phyloP scores from a whole-genome alignment of 2,329 filamentous ascomycete species.

The Aureobasidium sp. region DNA sequence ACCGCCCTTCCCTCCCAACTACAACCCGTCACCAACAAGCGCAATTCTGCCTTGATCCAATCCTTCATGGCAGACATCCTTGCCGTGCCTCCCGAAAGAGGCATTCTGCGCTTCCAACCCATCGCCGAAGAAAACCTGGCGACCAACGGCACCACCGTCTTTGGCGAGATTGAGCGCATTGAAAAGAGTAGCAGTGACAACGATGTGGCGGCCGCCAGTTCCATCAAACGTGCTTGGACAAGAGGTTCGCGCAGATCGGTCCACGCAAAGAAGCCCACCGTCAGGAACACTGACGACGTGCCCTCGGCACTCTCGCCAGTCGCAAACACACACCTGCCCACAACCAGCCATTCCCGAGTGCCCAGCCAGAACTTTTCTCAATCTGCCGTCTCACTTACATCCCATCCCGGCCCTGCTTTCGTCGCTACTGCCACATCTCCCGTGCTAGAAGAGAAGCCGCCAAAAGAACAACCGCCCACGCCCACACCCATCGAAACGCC shows the following conservation, averaged over 20 bases:
- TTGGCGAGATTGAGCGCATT: slow-evolving; percentile 58
- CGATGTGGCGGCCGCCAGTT: slow-evolving; percentile 24
- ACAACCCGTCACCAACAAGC: slow-evolving; percentile 68
- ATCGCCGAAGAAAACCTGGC: slow-evolving; percentile 66
- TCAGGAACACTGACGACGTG: slow-evolving; percentile 1
- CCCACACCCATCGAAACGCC: not conserved
- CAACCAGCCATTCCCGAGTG: slow-evolving; percentile 9
- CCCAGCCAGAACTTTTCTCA: slow-evolving; percentile 12
- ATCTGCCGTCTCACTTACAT: slow-evolving; percentile 12
- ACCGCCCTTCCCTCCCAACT: slow-evolving; percentile 62
- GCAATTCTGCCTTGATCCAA: slow-evolving; percentile 72
- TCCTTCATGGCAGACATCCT: slow-evolving; percentile 66
- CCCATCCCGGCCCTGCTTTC: slow-evolving; percentile 2
- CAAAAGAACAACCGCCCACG: not conserved
- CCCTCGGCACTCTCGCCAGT: not conserved
- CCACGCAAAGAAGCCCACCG: slow-evolving; percentile 17
- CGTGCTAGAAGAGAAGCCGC: not conserved
- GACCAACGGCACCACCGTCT: slow-evolving; percentile 61
- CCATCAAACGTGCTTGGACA: slow-evolving; percentile 36
- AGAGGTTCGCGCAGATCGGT: slow-evolving; percentile 25
- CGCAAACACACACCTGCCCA: slow-evolving; percentile 9
- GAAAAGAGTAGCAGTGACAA: slow-evolving; percentile 40
- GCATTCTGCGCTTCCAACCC: slow-evolving; percentile 65
- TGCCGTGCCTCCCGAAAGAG: slow-evolving; percentile 58
- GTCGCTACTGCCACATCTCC: not conserved